phyloP scores from a whole-genome alignment of 148 eudicot genomes.

The Nepenthes gracilis region DNA sequence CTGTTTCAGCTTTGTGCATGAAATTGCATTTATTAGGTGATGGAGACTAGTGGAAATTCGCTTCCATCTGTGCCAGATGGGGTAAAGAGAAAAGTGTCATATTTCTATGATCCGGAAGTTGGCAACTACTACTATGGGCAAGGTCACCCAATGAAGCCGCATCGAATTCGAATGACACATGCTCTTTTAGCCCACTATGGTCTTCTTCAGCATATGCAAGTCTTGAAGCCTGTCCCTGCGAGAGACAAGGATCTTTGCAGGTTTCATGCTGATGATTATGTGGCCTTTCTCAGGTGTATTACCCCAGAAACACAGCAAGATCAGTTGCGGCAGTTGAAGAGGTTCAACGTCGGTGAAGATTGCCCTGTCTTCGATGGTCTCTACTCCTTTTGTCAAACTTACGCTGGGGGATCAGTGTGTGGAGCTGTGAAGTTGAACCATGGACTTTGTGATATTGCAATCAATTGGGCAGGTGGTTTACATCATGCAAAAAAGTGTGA shows the following conservation, averaged over 20 bases:
- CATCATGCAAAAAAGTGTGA: constrained; percentile 68
- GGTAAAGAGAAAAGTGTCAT: constrained; percentile 40
- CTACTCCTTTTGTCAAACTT: constrained; percentile 57
- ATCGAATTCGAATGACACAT: constrained; percentile 55
- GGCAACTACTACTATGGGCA: constrained; percentile 66
- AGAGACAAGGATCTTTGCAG: constrained; percentile 45
- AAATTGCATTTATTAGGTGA: background rate
- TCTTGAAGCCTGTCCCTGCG: constrained; percentile 44
- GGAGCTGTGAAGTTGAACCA: constrained; percentile 59
- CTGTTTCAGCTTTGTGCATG: no score
- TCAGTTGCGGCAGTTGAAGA: constrained; percentile 47
- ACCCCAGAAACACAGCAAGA: constrained; percentile 59
- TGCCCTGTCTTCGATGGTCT: constrained; percentile 65
- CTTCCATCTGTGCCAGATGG: constrained; percentile 48
- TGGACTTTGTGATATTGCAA: constrained; percentile 42
- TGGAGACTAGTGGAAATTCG: constrained; percentile 52
- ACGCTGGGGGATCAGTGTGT: constrained; percentile 59
- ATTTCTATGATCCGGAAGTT: constrained; percentile 52
- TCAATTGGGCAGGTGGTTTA: constrained; percentile 67
- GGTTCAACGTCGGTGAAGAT: constrained; percentile 72
- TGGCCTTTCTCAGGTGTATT: constrained; percentile 37
- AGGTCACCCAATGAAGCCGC: constrained; percentile 71
- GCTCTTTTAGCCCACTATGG: constrained; percentile 54
- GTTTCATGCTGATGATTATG: constrained; percentile 61
- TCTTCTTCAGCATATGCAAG: constrained; percentile 49